Conservation (phyloP, 495 filamentous ascomycete genomes). For the Mycothermus thermophilus region DNA sequence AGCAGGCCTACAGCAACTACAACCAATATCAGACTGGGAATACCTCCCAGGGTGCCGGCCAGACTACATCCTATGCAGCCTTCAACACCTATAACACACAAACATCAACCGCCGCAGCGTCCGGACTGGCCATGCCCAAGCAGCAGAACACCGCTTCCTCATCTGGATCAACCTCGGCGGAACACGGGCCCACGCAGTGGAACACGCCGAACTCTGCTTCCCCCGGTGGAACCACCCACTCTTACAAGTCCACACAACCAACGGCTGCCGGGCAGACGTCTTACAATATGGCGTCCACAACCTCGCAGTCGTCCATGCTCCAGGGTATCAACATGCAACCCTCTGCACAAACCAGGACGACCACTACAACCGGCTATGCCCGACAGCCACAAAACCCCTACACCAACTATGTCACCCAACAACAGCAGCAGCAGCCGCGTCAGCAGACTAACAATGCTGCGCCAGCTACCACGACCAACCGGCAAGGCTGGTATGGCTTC, state of each 20-base stretch:
- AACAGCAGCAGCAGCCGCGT: slow-evolving; percentile 13
- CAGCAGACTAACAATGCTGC: no score
- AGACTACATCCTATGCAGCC: slow-evolving; percentile 12
- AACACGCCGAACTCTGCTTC: slow-evolving; percentile 5
- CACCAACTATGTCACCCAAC: slow-evolving; percentile 10
- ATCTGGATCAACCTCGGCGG: slow-evolving; percentile 8
- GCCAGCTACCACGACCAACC: no score
- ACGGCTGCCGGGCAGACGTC: slow-evolving; percentile 4
- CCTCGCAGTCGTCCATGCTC: slow-evolving; percentile 11
- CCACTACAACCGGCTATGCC: no score
- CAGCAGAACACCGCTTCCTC: slow-evolving; percentile 15
- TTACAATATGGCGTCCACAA: slow-evolving; percentile 5
- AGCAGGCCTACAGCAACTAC: slow-evolving; percentile 10
- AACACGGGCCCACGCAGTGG: slow-evolving; percentile 17
- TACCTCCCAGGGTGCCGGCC: slow-evolving; percentile 2
- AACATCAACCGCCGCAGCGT: slow-evolving; percentile 5
- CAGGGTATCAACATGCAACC: slow-evolving; percentile 16
- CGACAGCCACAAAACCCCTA: no score
- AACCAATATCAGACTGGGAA: slow-evolving; percentile 9
- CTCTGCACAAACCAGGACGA: slow-evolving; percentile 9
- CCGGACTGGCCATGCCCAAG: slow-evolving; percentile 4
- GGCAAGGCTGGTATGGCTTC: no score
- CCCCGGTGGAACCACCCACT: slow-evolving; percentile 10
- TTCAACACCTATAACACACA: slow-evolving; percentile 14
- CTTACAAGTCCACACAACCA: slow-evolving; percentile 11